These are phyloP conservation scores for Corymbia calophylla DNA, from an alignment of 441 rosid species.

Conservation along the genomic window DNA sequence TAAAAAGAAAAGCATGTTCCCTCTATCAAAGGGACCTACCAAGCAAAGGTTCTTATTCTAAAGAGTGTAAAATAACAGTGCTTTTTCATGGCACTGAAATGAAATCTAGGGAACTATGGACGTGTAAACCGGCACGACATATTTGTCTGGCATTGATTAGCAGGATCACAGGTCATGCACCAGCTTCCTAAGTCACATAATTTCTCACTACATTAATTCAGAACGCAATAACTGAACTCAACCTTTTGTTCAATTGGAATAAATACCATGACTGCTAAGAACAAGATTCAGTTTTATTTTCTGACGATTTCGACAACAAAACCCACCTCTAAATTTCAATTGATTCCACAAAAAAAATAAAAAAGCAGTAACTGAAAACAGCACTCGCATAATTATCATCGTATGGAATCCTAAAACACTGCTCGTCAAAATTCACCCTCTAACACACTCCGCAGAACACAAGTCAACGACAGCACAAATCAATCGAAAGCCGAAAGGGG, in stretches of 20 bases:
- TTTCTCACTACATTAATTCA: background rate
- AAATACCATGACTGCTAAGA: background rate
- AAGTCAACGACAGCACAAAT: background rate
- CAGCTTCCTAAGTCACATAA: background rate
- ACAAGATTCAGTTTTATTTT: background rate
- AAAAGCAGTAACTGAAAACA: background rate
- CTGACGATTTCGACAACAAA: background rate
- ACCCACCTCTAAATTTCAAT: background rate
- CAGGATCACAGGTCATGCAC: background rate
- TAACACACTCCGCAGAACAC: background rate
- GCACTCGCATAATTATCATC: background rate
- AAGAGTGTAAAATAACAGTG: background rate
- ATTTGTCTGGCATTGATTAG: background rate
- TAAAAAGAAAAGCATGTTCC: background rate
- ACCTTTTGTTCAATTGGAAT: constrained; percentile 2
- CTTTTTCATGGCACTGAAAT: background rate
- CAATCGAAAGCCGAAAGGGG: background rate
- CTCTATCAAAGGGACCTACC: background rate
- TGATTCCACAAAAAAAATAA: background rate
- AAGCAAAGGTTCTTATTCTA: background rate
- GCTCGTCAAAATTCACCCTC: background rate
- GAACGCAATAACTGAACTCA: background rate
- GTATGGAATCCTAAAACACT: background rate
- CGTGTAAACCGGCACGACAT: background rate
- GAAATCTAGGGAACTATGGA: background rate